Base-by-base conservation (phyloP, 257 asterid genomes). In the Euphrasia confusa region DNA sequence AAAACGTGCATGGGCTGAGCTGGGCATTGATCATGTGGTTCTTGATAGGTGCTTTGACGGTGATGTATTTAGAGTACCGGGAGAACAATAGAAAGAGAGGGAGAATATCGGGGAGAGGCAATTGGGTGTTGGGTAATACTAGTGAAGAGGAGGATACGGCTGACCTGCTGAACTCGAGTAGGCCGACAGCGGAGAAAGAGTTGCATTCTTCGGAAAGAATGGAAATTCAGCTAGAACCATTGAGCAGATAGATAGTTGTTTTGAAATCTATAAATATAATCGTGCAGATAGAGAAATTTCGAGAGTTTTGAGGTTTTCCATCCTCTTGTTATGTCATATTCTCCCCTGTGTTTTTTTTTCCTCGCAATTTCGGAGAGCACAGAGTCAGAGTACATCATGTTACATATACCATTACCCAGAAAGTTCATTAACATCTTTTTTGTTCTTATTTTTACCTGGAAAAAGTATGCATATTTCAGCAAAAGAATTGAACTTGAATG, bases 191-290 rank as follows among this genome's bases (percentile, higher is more conserved):
- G 27, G 90, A 83, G 58, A 86, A 89, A 73, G 89, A 77, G 60
- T 58, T 68, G 10, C 68, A 59, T 58, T 67, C 83, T 63, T 76
- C 90, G 0, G 83, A 71, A 24, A 80, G 88, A 77, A 86, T 84
- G 98, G 97, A 89, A 83, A 74, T 92, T 76, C 99, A 92, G 75
- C 82, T 92, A 65, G 99, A 89, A 79, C 88, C 97, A 4, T 61
- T 89, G 72, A 63, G 72, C 78, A 84, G 92, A 71, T 85, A 37
- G 47, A 55, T 12, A 17, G 57, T 61, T 37, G 42, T 67, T 68
- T 68, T 69, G 61, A 39, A 62, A 74, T 60, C 53, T 65, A 66
- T 35, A 37, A 8, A 64, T 6, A 39, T 73, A 53, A 11, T 9
- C 58, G 8, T 2, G 70, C 63, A 67, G 71, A 40, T 64, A 63